phyloP scores from a whole-genome alignment of 2,329 filamentous ascomycete genomes.

The Drechslera avenae region DNA sequence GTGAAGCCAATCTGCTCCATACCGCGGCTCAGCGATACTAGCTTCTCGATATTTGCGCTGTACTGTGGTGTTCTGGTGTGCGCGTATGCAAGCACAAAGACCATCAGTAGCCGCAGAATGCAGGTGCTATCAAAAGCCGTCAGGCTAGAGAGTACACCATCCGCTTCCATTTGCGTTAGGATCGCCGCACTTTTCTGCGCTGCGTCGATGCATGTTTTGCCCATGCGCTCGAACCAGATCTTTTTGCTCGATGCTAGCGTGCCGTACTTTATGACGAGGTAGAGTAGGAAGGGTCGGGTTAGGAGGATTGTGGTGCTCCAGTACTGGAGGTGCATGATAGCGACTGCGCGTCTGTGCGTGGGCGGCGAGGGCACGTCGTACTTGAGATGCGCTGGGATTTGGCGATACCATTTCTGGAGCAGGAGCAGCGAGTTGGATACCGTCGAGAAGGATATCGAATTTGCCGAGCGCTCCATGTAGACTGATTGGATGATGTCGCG shows the following conservation, averaged over 20 bases:
- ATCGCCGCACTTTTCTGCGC: slow-evolving; percentile 38
- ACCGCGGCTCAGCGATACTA: slow-evolving; percentile 25
- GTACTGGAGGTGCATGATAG: slow-evolving; percentile 43
- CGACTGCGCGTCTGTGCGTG: slow-evolving; percentile 44
- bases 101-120: slow-evolving; percentile 40
- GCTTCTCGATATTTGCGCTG: slow-evolving; percentile 33
- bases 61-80: slow-evolving; percentile 37
- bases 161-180: slow-evolving; percentile 35
- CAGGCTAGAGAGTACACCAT: slow-evolving; percentile 36
- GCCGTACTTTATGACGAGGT: slow-evolving; percentile 37
- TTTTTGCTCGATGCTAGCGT: slow-evolving; percentile 35
- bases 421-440: slow-evolving; percentile 39
- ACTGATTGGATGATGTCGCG: slow-evolving; percentile 43
- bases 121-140: slow-evolving; percentile 47
- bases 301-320: slow-evolving; percentile 45
- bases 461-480: slow-evolving; percentile 40
- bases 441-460: slow-evolving; percentile 43
- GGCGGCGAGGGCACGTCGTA: slow-evolving; percentile 37
- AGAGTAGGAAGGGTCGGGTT: slow-evolving; percentile 44
- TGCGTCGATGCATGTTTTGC: slow-evolving; percentile 41
- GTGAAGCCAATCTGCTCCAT: slow-evolving; percentile 46
- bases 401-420: slow-evolving; percentile 42
- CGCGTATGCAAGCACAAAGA: slow-evolving; percentile 44
- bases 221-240: slow-evolving; percentile 43
- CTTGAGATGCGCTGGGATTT: slow-evolving; percentile 42